Evolutionary conservation across 768 basidiomycete genomes (phyloP).

Genomic region (Lactarius pseudohatsudake): DNA sequence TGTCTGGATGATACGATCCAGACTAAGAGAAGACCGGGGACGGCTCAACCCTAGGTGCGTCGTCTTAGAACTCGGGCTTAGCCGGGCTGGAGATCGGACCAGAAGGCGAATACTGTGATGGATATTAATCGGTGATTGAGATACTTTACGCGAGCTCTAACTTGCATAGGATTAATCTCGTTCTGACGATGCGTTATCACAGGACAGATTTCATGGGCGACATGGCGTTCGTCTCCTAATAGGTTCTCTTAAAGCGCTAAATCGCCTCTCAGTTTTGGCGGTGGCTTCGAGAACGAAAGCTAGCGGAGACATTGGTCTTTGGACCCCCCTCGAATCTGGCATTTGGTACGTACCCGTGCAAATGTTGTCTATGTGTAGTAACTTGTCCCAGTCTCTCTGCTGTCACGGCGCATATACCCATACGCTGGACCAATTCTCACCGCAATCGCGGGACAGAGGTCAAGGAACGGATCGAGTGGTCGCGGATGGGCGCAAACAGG

Average conservation of each 20-base stretch:
- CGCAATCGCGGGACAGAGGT: background rate
- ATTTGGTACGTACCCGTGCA: background rate
- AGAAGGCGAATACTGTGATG: slow-evolving; percentile 27
- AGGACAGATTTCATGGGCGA: slow-evolving; percentile 48
- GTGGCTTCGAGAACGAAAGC: background rate
- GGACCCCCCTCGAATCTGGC: background rate
- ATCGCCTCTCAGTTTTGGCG: background rate
- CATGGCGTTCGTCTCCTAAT: slow-evolving; percentile 37
- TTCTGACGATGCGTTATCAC: background rate
- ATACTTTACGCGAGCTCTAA: slow-evolving; percentile 40
- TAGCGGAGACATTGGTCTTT: background rate
- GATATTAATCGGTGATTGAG: slow-evolving; percentile 41
- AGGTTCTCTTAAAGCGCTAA: background rate
- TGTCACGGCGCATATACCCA: background rate
- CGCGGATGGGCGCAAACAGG: slow-evolving; percentile 6
- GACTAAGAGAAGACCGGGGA: no score
- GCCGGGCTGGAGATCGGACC: slow-evolving; percentile 20
- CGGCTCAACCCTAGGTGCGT: no score
- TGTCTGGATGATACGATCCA: slow-evolving; percentile 31
- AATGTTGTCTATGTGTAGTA: background rate
- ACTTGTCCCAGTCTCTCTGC: background rate
- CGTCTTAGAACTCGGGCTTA: no score
- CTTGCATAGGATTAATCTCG: background rate
- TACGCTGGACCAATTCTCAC: background rate
- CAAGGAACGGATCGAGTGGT: background rate